Evolutionary conservation across 257 asterid genomes (phyloP).

Genomic region (Paulownia fortunei): DNA sequence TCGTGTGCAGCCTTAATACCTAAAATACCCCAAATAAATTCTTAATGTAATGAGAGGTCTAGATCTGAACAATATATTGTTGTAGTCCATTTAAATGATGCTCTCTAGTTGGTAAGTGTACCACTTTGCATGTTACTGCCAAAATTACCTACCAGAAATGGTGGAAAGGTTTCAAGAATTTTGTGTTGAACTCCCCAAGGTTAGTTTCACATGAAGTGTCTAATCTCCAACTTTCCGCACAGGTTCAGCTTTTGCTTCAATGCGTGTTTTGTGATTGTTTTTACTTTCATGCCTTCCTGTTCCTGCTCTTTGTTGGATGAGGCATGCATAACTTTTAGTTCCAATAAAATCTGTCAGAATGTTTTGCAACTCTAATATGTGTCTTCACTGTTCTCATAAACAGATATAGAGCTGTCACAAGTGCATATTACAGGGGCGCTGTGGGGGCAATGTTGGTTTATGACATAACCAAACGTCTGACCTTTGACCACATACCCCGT

Average conservation of each 20-base stretch:
- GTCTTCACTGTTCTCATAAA: neutral
- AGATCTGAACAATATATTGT: neutral
- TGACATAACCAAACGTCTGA: conserved; percentile 71
- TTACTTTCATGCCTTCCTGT: neutral
- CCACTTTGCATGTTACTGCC: neutral
- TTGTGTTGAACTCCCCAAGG: neutral
- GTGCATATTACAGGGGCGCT: conserved; percentile 86
- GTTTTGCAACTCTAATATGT: neutral
- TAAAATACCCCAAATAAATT: neutral
- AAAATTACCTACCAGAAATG: neutral
- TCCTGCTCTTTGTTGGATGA: neutral
- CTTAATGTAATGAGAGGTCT: neutral
- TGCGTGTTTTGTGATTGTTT: neutral
- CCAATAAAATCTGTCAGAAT: neutral
- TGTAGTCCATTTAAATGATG: neutral
- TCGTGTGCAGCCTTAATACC: neutral
- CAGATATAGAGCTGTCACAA: conserved; percentile 87
- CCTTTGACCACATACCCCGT: conserved; percentile 85
- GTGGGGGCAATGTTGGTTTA: conserved; percentile 85
- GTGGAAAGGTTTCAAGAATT: neutral
- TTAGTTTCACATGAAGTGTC: neutral
- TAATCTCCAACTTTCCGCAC: neutral
- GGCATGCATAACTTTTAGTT: neutral
- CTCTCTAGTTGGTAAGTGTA: neutral
- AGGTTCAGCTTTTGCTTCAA: neutral